Percentiles rank a stretch among this genome's conserved stretches.
These are phyloP conservation scores for Xylariaceae sp. DNA, from an alignment of 2,329 filamentous ascomycete genomes.

Conservation along the genomic window DNA sequence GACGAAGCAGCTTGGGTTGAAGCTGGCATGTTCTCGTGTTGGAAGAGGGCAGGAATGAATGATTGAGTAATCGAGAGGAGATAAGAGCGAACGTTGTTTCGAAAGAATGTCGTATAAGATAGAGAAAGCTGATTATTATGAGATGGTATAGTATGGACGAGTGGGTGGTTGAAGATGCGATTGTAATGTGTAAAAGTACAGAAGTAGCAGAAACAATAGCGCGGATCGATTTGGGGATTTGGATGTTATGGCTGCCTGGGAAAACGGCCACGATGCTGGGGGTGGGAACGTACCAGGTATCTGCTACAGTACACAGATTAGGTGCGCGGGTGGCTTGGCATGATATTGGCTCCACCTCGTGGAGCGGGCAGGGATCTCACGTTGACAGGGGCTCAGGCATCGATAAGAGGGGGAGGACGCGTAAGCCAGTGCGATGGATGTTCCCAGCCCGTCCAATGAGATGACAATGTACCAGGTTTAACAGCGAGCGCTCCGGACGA, in stretches of 20 bases:
- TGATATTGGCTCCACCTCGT: no score
- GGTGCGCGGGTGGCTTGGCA: no score
- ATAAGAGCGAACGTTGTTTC: neutral
- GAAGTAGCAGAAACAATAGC: slow-evolving; percentile 15
- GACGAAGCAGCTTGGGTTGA: slow-evolving; percentile 27
- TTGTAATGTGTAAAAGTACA: neutral
- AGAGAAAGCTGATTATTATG: neutral
- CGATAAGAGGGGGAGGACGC: slow-evolving; percentile 40
- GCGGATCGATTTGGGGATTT: slow-evolving; percentile 15
- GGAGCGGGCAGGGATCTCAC: slow-evolving; percentile 25
- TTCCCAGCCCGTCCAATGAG: slow-evolving; percentile 20
- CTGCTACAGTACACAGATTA: no score
- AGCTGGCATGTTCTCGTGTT: slow-evolving; percentile 18
- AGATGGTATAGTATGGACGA: no score
- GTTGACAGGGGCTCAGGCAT: slow-evolving; percentile 30
- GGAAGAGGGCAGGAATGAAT: neutral
- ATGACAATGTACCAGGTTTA: slow-evolving; percentile 18
- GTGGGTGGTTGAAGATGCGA: slow-evolving; percentile 1
- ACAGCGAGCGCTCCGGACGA: slow-evolving; percentile 18
- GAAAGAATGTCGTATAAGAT: no score
- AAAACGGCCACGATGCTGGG: slow-evolving; percentile 1
- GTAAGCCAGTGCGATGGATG: slow-evolving; percentile 37
- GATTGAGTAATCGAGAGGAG: neutral
- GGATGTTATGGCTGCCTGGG: slow-evolving; percentile 24
- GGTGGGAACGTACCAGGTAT: no score